phyloP scores from a whole-genome alignment of 139 green algal species.

The Coccomyxa sp. region DNA sequence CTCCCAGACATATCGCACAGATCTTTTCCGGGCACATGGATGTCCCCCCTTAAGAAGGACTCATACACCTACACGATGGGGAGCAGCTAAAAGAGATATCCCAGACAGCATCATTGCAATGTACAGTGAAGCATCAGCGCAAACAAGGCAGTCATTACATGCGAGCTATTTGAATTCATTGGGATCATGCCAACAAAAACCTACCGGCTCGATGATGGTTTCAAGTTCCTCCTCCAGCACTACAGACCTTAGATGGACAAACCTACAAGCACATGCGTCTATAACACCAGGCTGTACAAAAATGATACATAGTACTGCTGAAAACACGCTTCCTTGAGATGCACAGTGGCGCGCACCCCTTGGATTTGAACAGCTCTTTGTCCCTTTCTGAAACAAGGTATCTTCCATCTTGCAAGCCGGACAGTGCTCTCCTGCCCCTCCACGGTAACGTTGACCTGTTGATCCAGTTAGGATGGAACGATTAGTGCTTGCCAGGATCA shows the following conservation, averaged over 20 bases:
- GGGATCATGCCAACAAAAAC: neutral
- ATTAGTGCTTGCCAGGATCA: no score
- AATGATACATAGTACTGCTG: no score
- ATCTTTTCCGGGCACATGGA: conserved; percentile 51
- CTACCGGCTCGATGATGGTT: conserved; percentile 30
- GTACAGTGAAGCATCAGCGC: neutral
- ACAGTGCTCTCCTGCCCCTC: no score
- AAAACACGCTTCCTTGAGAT: no score
- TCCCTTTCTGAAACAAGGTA: no score
- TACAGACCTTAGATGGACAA: conserved; percentile 31
- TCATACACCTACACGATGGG: conserved; percentile 31
- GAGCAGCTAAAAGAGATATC: no score
- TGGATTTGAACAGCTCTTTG: no score
- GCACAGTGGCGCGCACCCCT: no score
- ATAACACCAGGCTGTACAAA: neutral
- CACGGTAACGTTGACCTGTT: no score
- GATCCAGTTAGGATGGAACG: no score
- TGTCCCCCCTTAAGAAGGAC: conserved; percentile 38
- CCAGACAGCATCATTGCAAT: neutral
- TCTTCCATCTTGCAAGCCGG: no score
- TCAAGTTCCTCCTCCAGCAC: conserved; percentile 40
- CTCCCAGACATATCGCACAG: conserved; percentile 61
- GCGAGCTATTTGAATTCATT: neutral
- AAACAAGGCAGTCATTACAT: neutral
- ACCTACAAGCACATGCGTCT: conserved; percentile 15